phyloP scores from a whole-genome alignment of 2,329 filamentous ascomycete species.

The Diaporthe caulivora region DNA sequence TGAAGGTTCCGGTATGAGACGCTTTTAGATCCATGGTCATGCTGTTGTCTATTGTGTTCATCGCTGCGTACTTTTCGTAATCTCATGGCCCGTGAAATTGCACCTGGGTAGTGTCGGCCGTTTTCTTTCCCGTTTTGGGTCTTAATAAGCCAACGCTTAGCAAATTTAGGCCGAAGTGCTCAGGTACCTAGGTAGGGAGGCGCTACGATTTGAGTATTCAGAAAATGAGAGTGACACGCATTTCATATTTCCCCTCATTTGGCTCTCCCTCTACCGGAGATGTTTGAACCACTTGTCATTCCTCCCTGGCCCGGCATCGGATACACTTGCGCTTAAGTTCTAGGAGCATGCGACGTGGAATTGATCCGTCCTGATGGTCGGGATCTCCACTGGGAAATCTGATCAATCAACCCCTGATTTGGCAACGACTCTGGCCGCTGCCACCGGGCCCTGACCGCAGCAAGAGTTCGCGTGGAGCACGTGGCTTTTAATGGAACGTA shows the following conservation, averaged over 20 bases:
- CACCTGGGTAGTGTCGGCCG: background rate
- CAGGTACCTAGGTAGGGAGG: too few species aligned
- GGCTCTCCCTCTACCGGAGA: background rate
- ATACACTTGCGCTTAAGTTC: too few species aligned
- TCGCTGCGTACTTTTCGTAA: background rate
- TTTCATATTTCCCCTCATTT: background rate
- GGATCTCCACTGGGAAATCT: too few species aligned
- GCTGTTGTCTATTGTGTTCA: background rate
- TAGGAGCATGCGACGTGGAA: too few species aligned
- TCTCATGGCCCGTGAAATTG: background rate
- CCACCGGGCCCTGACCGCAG: background rate
- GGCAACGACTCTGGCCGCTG: background rate
- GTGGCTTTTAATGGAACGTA: background rate
- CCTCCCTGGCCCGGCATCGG: background rate
- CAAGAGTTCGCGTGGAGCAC: background rate
- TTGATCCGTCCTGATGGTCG: too few species aligned
- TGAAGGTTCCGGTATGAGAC: too few species aligned
- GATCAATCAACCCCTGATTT: too few species aligned
- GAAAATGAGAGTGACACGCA: background rate
- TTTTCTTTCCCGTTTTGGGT: background rate
- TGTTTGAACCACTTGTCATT: conserved; percentile 2
- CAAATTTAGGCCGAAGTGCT: background rate
- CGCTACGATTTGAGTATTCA: background rate
- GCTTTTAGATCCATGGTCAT: too few species aligned
- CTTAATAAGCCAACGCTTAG: background rate